Evolutionary conservation across 164 flowering plant species (phyloP).

Genomic region (Aristolochia fimbriata): DNA sequence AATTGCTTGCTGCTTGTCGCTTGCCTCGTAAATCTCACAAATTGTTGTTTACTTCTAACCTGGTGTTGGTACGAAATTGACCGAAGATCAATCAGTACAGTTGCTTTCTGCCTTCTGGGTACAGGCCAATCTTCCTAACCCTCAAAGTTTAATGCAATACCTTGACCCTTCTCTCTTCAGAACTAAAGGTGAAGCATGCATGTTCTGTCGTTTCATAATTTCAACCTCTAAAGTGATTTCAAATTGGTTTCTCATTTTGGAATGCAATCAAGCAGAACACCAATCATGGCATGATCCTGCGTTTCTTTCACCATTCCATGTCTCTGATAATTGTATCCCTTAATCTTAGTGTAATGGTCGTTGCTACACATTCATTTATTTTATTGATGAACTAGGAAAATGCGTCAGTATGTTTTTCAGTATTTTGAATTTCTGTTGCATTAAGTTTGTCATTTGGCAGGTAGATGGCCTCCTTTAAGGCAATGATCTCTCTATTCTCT

Average conservation of each 20-base stretch:
- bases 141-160: too few relatives aligned
- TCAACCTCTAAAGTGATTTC: background rate
- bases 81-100: too few relatives aligned
- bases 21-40: too few relatives aligned
- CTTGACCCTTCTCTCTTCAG: slow-evolving; percentile 54
- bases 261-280: slow-evolving; percentile 43
- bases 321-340: slow-evolving; percentile 53
- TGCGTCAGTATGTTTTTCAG: too few relatives aligned
- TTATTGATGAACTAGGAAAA: too few relatives aligned
- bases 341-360: slow-evolving; percentile 42
- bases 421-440: background rate
- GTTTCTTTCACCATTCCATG: slow-evolving; percentile 72
- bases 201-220: background rate
- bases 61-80: too few relatives aligned
- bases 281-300: slow-evolving; percentile 35
- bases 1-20: too few relatives aligned
- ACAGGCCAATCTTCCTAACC: too few relatives aligned
- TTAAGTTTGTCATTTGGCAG: background rate
- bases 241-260: slow-evolving; percentile 1
- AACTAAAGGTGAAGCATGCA: slow-evolving; percentile 41
- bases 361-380: background rate
- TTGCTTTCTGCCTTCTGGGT: too few relatives aligned
- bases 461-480: slow-evolving; percentile 33
- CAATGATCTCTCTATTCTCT: slow-evolving; percentile 49
- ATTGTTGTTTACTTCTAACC: too few relatives aligned